Evolutionary conservation across 768 basidiomycete genomes (phyloP).

Genomic region (Phylloporus scabripes): DNA sequence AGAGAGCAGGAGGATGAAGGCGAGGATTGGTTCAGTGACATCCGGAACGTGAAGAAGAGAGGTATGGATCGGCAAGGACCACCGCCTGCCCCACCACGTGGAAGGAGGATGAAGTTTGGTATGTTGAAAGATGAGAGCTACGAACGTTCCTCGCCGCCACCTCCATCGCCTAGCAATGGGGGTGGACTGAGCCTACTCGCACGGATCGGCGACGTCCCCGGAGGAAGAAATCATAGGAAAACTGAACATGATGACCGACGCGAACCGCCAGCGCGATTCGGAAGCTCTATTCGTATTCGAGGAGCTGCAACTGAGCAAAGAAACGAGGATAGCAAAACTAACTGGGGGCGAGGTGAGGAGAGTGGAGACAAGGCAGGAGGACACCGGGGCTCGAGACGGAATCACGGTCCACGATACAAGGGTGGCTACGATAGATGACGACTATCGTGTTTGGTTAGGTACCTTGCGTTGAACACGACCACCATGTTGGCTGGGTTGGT

Average conservation of each 20-base stretch:
- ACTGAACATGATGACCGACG: slow-evolving; percentile 5
- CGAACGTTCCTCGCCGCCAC: slow-evolving; percentile 17
- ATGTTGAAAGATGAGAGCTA: slow-evolving; percentile 27
- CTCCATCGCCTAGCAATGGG: slow-evolving; percentile 17
- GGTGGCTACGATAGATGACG: slow-evolving; percentile 46
- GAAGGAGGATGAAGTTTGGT: slow-evolving; percentile 36
- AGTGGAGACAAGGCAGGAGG: slow-evolving; percentile 21
- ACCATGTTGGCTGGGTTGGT: slow-evolving; percentile 24
- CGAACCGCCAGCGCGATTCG: slow-evolving; percentile 2
- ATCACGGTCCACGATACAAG: slow-evolving; percentile 42
- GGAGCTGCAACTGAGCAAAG: slow-evolving; percentile 25
- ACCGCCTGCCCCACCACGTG: slow-evolving; percentile 7
- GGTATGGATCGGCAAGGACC: slow-evolving; percentile 14
- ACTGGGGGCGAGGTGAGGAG: slow-evolving; percentile 13
- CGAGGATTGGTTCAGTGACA: slow-evolving; percentile 58
- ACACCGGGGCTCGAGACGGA: slow-evolving; percentile 17
- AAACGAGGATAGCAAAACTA: slow-evolving; percentile 10
- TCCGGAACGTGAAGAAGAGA: slow-evolving; percentile 29
- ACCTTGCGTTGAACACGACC: background rate
- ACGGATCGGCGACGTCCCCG: slow-evolving; percentile 22
- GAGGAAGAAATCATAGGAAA: slow-evolving; percentile 4
- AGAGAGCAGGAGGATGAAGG: slow-evolving; percentile 53
- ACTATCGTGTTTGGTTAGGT: slow-evolving; percentile 31
- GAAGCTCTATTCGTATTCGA: slow-evolving; percentile 24
- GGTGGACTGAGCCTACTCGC: slow-evolving; percentile 31